These are phyloP conservation scores for Nelumbo lutea DNA, from an alignment of 164 flowering plant species.

Conservation along the genomic window DNA sequence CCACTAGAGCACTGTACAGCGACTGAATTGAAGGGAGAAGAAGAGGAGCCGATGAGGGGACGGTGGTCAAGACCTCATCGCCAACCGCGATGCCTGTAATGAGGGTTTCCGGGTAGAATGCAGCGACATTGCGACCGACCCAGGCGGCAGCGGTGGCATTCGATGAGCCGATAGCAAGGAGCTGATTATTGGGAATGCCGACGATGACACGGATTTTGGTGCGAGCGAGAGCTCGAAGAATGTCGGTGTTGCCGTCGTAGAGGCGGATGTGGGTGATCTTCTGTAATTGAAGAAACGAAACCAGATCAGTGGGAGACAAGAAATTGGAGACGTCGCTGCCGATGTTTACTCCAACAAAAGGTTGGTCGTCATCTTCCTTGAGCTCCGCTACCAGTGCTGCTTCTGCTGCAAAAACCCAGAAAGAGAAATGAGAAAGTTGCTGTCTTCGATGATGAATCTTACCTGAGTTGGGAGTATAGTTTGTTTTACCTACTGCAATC, in stretches of 20 bases:
- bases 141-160: slow-evolving; percentile 83
- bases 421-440: neutral
- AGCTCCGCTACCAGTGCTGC: slow-evolving; percentile 12
- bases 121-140: slow-evolving; percentile 65
- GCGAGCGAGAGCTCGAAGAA: slow-evolving; percentile 41
- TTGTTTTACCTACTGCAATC: neutral
- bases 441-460: neutral
- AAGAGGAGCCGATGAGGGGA: slow-evolving; percentile 67
- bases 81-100: slow-evolving; percentile 80
- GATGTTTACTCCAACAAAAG: slow-evolving; percentile 78
- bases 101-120: slow-evolving; percentile 66
- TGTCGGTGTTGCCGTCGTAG: slow-evolving; percentile 61
- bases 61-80: slow-evolving; percentile 80
- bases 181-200: slow-evolving; percentile 86
- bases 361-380: slow-evolving; percentile 29
- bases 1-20: slow-evolving; percentile 51
- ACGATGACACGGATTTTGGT: slow-evolving; percentile 50
- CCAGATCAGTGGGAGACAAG: slow-evolving; percentile 50
- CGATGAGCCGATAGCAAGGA: slow-evolving; percentile 77
- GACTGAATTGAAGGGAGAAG: slow-evolving; percentile 81
- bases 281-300: slow-evolving; percentile 64
- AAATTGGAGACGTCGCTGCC: slow-evolving; percentile 72
- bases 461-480: neutral
- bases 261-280: slow-evolving; percentile 23
- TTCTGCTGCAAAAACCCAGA: slow-evolving; percentile 8